These are phyloP conservation scores for Blechomonas ayalai DNA, from an alignment of 208 protist species.

Conservation along the genomic window DNA sequence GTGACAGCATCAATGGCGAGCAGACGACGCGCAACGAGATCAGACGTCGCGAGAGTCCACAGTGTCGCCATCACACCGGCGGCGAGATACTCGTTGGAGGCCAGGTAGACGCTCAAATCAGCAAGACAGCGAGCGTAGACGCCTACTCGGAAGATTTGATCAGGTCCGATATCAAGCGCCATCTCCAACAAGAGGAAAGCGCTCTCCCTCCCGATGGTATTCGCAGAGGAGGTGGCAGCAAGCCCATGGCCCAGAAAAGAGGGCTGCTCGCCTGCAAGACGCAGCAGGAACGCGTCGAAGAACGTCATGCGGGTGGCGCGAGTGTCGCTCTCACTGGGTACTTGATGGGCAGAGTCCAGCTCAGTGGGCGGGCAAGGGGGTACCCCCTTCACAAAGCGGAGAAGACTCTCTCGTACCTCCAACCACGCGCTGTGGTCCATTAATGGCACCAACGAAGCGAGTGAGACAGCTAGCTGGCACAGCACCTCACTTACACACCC, in stretches of 20 bases:
- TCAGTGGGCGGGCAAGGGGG: no score
- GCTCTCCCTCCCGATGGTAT: background rate
- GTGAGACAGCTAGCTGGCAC: conserved; percentile 27
- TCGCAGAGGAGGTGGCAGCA: background rate
- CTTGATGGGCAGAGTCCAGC: no score
- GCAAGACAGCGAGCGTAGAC: conserved; percentile 16
- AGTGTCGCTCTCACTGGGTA: no score
- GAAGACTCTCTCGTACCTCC: conserved; percentile 5
- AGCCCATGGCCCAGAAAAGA: conserved; percentile 1
- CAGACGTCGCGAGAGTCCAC: conserved; percentile 22
- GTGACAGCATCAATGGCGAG: conserved; percentile 38
- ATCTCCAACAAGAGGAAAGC: no score
- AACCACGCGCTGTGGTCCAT: conserved; percentile 29
- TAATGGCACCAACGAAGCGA: conserved; percentile 30
- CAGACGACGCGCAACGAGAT: conserved; percentile 18
- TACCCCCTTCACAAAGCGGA: background rate
- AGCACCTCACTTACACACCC: conserved; percentile 8
- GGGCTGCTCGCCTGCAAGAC: conserved; percentile 10
- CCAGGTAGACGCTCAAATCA: conserved; percentile 19
- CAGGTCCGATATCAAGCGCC: no score
- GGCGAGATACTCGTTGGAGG: conserved; percentile 14
- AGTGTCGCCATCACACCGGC: conserved; percentile 37
- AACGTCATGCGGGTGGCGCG: conserved; percentile 19
- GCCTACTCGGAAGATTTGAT: conserved; percentile 6
- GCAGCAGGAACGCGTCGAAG: conserved; percentile 25